phyloP scores from a whole-genome alignment of 805 yeast species.

The Lipomyces lipofer region DNA sequence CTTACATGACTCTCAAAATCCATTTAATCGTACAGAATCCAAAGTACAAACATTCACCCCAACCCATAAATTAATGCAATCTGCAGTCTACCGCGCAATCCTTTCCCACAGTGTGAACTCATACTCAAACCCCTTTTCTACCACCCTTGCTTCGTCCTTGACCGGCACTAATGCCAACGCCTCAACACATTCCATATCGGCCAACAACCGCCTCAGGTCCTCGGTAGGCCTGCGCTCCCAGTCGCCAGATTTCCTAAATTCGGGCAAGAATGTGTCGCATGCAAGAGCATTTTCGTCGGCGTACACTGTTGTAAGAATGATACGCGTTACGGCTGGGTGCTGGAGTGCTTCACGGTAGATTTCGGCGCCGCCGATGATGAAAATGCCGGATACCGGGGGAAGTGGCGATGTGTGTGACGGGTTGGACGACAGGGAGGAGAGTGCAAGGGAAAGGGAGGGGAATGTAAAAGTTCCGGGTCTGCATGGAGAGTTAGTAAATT shows the following conservation, averaged over 20 bases:
- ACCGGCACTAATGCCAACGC: slow-evolving; percentile 19
- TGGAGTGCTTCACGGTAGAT: slow-evolving; percentile 62
- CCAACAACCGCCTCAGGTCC: slow-evolving; percentile 16
- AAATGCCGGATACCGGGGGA: slow-evolving; percentile 44
- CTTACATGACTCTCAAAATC: too few relatives aligned
- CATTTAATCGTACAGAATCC: too few relatives aligned
- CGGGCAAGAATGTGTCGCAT: slow-evolving; percentile 63
- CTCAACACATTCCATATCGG: slow-evolving; percentile 32
- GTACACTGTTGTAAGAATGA: slow-evolving; percentile 28
- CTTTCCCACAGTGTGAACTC: slow-evolving; percentile 61
- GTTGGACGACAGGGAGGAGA: slow-evolving; percentile 7
- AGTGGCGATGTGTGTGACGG: not conserved
- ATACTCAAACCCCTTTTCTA: slow-evolving; percentile 54
- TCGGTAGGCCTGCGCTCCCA: slow-evolving; percentile 11
- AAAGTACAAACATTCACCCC: too few relatives aligned
- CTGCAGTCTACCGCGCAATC: too few relatives aligned
- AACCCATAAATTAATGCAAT: too few relatives aligned
- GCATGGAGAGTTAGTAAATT: not conserved
- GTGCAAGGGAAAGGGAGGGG: slow-evolving; percentile 15
- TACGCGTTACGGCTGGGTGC: slow-evolving; percentile 55
- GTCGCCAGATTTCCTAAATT: slow-evolving; percentile 42
- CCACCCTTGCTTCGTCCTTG: slow-evolving; percentile 11
- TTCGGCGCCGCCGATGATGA: slow-evolving; percentile 91
- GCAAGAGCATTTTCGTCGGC: slow-evolving; percentile 39
- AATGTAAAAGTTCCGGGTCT: slow-evolving; percentile 17